Percentiles rank a stretch among this genome's conserved stretches.
These are phyloP conservation scores for Apiospora malaysiana DNA, from an alignment of 2,329 filamentous ascomycete species.

Conservation along the genomic window DNA sequence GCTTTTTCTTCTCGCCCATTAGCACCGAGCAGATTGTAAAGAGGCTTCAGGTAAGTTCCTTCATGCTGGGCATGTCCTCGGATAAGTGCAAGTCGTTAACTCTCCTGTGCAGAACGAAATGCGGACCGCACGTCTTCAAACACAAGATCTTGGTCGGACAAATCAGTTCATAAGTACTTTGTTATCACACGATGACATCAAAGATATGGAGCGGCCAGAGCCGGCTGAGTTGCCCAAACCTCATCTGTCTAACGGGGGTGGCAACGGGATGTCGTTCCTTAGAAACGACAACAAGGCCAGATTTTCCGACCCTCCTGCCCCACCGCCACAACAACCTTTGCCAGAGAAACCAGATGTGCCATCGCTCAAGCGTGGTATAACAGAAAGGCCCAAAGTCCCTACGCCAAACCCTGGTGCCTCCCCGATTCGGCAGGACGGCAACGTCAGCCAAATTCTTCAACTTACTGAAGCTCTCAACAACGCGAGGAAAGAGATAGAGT, in stretches of 20 bases:
- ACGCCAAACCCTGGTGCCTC: constrained; percentile 54
- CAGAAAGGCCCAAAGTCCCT: constrained; percentile 71
- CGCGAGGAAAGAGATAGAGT: constrained; percentile 85
- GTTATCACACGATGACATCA: constrained; percentile 72
- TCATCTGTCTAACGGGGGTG: constrained; percentile 52
- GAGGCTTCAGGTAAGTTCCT: constrained; percentile 73
- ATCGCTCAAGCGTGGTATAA: constrained; percentile 76
- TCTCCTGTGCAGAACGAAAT: constrained; percentile 73
- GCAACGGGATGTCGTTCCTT: constrained; percentile 47
- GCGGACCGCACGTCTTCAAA: constrained; percentile 85
- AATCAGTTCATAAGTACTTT: constrained; percentile 81
- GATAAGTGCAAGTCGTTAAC: constrained; percentile 25
- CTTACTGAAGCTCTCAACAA: constrained; percentile 84
- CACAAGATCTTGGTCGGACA: constrained; percentile 82
- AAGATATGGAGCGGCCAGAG: constrained; percentile 61
- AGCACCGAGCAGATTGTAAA: constrained; percentile 96
- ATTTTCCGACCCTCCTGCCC: constrained; percentile 92
- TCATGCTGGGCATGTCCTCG: neutral
- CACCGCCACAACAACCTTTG: constrained; percentile 89
- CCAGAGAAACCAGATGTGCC: constrained; percentile 89
- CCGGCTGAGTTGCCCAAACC: constrained; percentile 52
- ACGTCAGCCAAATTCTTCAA: constrained; percentile 76
- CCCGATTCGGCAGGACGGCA: constrained; percentile 62
- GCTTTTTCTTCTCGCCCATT: constrained; percentile 86
- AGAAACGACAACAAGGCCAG: constrained; percentile 80